Evolutionary conservation across 2,329 filamentous ascomycete genomes (phyloP), one percentile per base, ranked within the genome.

Genomic region (Acarospora socialis): DNA sequence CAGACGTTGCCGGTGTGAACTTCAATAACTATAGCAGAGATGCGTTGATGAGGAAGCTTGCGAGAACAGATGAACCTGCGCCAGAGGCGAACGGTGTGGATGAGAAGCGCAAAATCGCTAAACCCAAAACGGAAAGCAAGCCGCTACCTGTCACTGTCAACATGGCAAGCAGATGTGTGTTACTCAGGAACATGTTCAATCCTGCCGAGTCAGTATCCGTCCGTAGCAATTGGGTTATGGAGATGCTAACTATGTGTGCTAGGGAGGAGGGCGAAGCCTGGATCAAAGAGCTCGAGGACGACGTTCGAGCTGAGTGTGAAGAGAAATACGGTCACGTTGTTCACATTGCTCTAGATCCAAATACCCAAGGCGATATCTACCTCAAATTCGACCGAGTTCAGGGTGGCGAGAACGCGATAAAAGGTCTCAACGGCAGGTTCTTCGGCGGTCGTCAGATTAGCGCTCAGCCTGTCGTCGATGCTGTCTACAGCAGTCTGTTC

Each of bases 21-120:
- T 95, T 95, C 78, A 93, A 84, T 70, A 94, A 94, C 60, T 94
- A 92, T 66, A 93, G 83, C 68, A 82, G 90, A 62, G 84, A 95
- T 65, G 82, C 86, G 53, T 77, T 98, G 60, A 98, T 98, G 90
- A 76, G 83, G 59, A 94, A 95, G 64, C 81, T 98, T 60, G 86
- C 90, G 54, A 78, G 90, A 68, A 87, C 81, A 62, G 86, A 95
- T 61, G 84, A 95, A 53, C 67, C 74, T 44, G 61, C 67, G 40
- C 61, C 68, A 46, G 70, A 71, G 48, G 63, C 68, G 46, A 72
- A 70, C 48, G 52, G 49, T 17, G 50, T 46, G 31, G 50, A 56
- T 39, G 72, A 78, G 45, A 74, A 81, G 59, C 70, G 72, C 53
- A 77, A 80, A 56, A 65, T 79, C 37, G 62, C 77, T 43, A 82